Evolutionary conservation across 352 stramenopile species (phyloP), one percentile per base, ranked within the genome.

Genomic region (Phytophthora sp.): DNA sequence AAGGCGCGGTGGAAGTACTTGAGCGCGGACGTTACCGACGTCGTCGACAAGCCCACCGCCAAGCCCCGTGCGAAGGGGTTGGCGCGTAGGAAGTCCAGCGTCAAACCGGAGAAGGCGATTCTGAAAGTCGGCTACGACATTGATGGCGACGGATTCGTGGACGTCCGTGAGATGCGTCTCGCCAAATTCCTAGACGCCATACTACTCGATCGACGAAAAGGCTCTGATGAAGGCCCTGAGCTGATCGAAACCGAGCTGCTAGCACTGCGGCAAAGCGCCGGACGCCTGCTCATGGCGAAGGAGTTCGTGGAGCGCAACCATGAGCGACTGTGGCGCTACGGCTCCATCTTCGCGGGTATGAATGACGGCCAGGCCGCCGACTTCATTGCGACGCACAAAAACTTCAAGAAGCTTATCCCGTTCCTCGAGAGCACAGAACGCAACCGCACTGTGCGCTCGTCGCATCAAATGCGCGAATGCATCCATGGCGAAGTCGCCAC

Each of bases 221-320:
- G 63, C 16, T 44, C 51, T 20, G 31, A 60, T 27, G 57, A 65
- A 41, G 44, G 53, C 4, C 63, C 46, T 1, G 51, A 51, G 23
- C 45, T 53, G 16, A 68, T 35, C 1, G 82, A 87, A 35, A 29
- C 46, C 6, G 78, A 89, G 18, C 60, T 84, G 7, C 56, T 80
- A 20, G 66, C 63, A 13, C 82, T 91, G 72, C 77, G 75, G 1
- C 78, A 88, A 30, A 70, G 71, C 15, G 82, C 81, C 4, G 82
- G 82, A 5, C 70, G 77, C 3, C 50, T 89, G 33, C 79, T 88
- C 16, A 81, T 91, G 30, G 82, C 82, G 13, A 88, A 83, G 20
- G 82, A 91, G 69, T 91, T 91, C 44, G 62, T 89, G 20, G 73
- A 91, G 56, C 79, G 79, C 47, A 91, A 91, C 69, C 76, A 86